These are phyloP conservation scores for Solanum hybrid DNA, from an alignment of 305 asterid species.

Conservation along the genomic window DNA sequence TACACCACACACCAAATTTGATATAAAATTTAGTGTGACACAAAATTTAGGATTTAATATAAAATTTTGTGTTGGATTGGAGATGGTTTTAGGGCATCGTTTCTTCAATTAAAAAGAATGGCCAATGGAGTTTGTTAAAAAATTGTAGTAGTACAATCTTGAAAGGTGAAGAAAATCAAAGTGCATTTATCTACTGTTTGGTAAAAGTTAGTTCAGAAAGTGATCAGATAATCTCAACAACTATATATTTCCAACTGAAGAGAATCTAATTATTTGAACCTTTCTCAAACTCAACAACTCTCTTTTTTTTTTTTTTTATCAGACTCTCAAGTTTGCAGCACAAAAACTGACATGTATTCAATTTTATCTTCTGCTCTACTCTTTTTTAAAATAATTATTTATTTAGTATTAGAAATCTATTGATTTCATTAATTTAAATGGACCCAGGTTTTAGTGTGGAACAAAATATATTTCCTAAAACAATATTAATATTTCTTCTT, in stretches of 20 bases:
- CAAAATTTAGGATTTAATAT: no score
- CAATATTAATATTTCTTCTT: background rate
- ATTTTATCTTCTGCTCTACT: background rate
- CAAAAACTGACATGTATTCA: background rate
- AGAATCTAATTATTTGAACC: background rate
- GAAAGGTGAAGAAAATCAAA: background rate
- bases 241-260: background rate
- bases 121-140: background rate
- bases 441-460: background rate
- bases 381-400: background rate
- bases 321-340: background rate
- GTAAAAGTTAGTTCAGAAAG: background rate
- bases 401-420: background rate
- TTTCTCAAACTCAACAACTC: background rate
- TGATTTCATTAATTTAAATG: background rate
- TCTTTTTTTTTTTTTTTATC: background rate
- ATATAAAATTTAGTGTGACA: no score
- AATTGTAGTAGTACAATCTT: background rate
- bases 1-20: no score
- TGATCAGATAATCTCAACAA: conserved; percentile 10
- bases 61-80: no score
- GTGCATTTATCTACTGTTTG: background rate
- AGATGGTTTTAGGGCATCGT: no score
- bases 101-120: background rate
- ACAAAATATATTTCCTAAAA: background rate